These are phyloP conservation scores for Leucocoprinus birnbaumii DNA, from an alignment of 768 basidiomycete species.

Conservation along the genomic window DNA sequence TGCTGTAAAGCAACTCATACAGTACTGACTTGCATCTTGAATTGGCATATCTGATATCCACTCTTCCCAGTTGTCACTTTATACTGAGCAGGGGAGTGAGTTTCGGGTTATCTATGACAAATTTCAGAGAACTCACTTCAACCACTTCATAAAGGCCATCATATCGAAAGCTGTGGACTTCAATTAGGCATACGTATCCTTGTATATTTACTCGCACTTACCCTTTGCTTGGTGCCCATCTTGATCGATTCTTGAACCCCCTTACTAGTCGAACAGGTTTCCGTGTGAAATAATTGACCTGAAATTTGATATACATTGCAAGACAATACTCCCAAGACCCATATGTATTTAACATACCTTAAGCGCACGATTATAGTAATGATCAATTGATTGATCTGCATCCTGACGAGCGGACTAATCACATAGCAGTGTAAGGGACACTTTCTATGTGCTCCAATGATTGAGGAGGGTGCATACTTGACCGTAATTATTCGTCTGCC, in stretches of 20 bases:
- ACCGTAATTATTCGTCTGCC: conserved; percentile 3
- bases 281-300: conserved; percentile 26
- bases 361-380: conserved; percentile 31
- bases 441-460: no score
- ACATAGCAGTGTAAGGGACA: no score
- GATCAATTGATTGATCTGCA: conserved; percentile 31
- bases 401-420: conserved; percentile 18
- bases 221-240: conserved; percentile 33
- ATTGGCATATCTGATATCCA: conserved; percentile 13
- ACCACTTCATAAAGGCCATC: conserved; percentile 39
- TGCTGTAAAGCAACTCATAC: not conserved
- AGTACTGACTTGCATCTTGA: conserved; percentile 12
- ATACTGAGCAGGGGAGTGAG: not conserved
- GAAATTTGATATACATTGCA: not conserved
- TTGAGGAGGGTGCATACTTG: not conserved
- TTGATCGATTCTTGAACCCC: conserved; percentile 24
- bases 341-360: conserved; percentile 24
- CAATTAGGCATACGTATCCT: not conserved
- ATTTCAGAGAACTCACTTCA: conserved; percentile 23
- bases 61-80: conserved; percentile 7
- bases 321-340: no score
- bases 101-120: not conserved
- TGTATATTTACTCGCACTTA: conserved; percentile 13
- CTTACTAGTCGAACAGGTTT: conserved; percentile 41
- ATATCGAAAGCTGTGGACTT: conserved; percentile 34